These are phyloP conservation scores for Mariannaea sp. DNA, from an alignment of 2,329 filamentous ascomycete genomes.

Conservation along the genomic window DNA sequence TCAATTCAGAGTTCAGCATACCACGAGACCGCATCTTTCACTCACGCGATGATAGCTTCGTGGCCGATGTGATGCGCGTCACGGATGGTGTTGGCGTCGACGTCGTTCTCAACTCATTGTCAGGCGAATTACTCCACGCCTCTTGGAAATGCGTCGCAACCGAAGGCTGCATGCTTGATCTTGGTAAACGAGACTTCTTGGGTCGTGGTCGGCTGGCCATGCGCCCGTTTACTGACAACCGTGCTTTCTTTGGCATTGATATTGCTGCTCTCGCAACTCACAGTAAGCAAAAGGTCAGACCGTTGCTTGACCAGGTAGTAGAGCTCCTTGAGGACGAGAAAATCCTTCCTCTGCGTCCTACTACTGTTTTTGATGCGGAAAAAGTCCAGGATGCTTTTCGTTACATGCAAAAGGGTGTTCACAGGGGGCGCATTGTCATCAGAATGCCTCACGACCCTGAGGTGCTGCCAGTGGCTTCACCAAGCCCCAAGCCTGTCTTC, in stretches of 20 bases:
- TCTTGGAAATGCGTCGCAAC: slow-evolving; percentile 44
- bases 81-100: slow-evolving; percentile 40
- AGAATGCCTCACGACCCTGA: too few relatives aligned
- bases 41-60: slow-evolving; percentile 37
- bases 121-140: slow-evolving; percentile 38
- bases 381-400: too few relatives aligned
- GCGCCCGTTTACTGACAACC: slow-evolving; percentile 30
- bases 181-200: slow-evolving; percentile 43
- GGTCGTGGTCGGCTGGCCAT: slow-evolving; percentile 49
- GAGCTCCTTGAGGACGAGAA: too few relatives aligned
- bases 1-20: slow-evolving; percentile 30
- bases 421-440: too few relatives aligned
- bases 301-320: too few relatives aligned
- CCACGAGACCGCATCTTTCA: slow-evolving; percentile 35
- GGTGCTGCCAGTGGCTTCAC: too few relatives aligned
- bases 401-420: too few relatives aligned
- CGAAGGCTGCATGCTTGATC: slow-evolving; percentile 44
- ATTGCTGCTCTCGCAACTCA: too few relatives aligned
- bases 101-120: slow-evolving; percentile 40
- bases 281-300: too few relatives aligned
- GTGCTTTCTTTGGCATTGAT: background rate
- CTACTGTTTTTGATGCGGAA: too few relatives aligned
- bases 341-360: too few relatives aligned
- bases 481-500: too few relatives aligned
- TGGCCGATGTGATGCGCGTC: slow-evolving; percentile 24